These are phyloP conservation scores for Phaffomyces thermotolerans DNA, from an alignment of 805 yeast species.

Conservation along the genomic window DNA sequence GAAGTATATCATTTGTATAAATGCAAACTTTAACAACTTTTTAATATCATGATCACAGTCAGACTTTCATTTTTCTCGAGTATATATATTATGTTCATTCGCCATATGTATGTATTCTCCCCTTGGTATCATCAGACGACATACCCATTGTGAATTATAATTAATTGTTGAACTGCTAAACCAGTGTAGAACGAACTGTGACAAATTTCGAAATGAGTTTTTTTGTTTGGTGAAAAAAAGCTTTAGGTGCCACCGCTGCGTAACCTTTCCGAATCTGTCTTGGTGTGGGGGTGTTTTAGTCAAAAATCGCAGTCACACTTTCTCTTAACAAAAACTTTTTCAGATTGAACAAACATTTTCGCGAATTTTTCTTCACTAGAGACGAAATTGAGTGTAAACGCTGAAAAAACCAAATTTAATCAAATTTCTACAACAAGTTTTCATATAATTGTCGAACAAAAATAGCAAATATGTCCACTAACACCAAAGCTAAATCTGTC, in stretches of 20 bases:
- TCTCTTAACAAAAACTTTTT: neutral
- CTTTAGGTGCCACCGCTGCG: neutral
- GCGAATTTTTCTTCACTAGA: neutral
- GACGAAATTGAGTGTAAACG: neutral
- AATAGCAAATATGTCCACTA: conserved; percentile 52
- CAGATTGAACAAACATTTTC: neutral
- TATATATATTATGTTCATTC: too few relatives aligned
- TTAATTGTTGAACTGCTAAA: conserved; percentile 5
- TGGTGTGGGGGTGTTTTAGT: conserved; percentile 5
- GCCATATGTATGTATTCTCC: too few relatives aligned
- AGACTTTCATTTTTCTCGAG: too few relatives aligned
- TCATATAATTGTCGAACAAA: conserved; percentile 6
- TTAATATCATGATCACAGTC: too few relatives aligned
- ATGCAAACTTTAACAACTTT: too few relatives aligned
- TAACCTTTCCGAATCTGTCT: conserved; percentile 1
- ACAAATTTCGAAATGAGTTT: conserved; percentile 6
- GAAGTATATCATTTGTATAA: too few relatives aligned
- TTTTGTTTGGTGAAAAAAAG: conserved; percentile 12
- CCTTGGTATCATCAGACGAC: conserved; percentile 13
- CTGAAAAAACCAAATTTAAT: conserved; percentile 21
- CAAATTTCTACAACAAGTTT: conserved; percentile 12
- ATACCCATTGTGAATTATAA: conserved; percentile 36
- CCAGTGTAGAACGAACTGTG: neutral
- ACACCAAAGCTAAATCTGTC: conserved; percentile 58
- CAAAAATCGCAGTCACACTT: conserved; percentile 5